Percentiles rank a stretch among this genome's conserved stretches.
Evolutionary conservation across 768 basidiomycete genomes (phyloP).

Genomic region (Termitomyces sp.): DNA sequence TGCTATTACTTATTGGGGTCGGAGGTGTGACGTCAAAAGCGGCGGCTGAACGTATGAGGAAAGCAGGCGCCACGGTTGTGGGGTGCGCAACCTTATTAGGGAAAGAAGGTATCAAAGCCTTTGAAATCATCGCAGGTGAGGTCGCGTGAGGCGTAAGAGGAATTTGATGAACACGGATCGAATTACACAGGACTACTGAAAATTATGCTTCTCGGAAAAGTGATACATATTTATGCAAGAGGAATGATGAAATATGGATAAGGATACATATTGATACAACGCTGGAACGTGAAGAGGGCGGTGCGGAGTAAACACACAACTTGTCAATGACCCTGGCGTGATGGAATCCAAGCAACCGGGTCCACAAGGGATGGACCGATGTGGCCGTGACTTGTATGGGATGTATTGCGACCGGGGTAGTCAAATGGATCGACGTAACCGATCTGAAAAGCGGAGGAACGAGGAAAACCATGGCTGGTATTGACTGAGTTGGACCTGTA

Average conservation of each 20-base stretch:
- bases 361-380: conserved; percentile 1
- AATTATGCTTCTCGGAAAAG: neutral
- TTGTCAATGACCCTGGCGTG: neutral
- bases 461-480: neutral
- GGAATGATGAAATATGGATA: conserved; percentile 6
- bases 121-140: conserved; percentile 33
- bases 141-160: neutral
- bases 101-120: conserved; percentile 47
- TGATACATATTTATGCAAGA: conserved; percentile 3
- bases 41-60: conserved; percentile 62
- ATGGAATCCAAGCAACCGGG: conserved; percentile 11
- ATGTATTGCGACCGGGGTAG: neutral
- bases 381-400: neutral
- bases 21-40: conserved; percentile 69
- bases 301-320: neutral
- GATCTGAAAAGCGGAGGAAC: conserved; percentile 2
- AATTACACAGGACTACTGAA: neutral
- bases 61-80: conserved; percentile 68
- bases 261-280: conserved; percentile 13
- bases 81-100: conserved; percentile 54
- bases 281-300: neutral
- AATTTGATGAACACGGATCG: neutral
- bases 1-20: conserved; percentile 69
- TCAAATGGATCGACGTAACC: conserved; percentile 3
- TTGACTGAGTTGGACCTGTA: neutral